Conservation (phyloP, 2,329 filamentous ascomycete genomes). For the Aspergillus hortae region DNA sequence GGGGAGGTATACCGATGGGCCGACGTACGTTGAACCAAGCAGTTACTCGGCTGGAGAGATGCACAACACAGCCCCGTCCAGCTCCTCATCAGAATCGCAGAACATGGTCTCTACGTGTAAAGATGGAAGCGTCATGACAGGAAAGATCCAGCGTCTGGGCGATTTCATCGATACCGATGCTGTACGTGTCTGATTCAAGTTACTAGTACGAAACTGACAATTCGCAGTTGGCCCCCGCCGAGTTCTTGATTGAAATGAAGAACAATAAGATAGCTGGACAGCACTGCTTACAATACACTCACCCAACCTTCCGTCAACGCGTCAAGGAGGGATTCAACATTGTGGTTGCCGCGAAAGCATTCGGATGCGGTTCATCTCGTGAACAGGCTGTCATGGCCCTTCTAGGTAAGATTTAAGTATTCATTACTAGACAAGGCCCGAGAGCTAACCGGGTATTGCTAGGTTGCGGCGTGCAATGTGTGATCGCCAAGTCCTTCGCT, state of each 20-base stretch:
- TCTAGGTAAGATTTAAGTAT: slow-evolving; percentile 20
- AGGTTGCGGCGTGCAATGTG: slow-evolving; percentile 34
- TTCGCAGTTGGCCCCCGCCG: slow-evolving; percentile 38
- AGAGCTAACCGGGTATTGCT: background rate
- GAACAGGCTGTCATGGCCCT: slow-evolving; percentile 44
- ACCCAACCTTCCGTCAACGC: slow-evolving; percentile 39
- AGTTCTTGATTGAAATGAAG: slow-evolving; percentile 30
- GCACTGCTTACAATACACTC: slow-evolving; percentile 41
- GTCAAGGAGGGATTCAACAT: slow-evolving; percentile 37
- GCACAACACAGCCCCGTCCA: too few species aligned
- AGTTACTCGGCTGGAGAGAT: slow-evolving; percentile 2
- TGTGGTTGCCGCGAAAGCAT: slow-evolving; percentile 46
- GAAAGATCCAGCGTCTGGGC: slow-evolving; percentile 40
- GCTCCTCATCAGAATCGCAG: too few species aligned
- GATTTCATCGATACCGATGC: slow-evolving; percentile 45
- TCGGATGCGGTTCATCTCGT: slow-evolving; percentile 46
- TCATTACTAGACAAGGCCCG: background rate
- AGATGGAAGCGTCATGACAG: slow-evolving; percentile 13
- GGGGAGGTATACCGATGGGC: background rate
- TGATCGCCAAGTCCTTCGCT: slow-evolving; percentile 45
- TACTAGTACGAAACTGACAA: background rate
- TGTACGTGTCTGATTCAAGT: slow-evolving; percentile 18
- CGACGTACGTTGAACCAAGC: slow-evolving; percentile 12
- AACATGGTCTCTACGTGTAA: too few species aligned
- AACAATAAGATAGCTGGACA: slow-evolving; percentile 33